Evolutionary conservation across 208 protist species (phyloP), one percentile per base, ranked within the genome.

Genomic region (Acanthamoeba lenticulata): DNA sequence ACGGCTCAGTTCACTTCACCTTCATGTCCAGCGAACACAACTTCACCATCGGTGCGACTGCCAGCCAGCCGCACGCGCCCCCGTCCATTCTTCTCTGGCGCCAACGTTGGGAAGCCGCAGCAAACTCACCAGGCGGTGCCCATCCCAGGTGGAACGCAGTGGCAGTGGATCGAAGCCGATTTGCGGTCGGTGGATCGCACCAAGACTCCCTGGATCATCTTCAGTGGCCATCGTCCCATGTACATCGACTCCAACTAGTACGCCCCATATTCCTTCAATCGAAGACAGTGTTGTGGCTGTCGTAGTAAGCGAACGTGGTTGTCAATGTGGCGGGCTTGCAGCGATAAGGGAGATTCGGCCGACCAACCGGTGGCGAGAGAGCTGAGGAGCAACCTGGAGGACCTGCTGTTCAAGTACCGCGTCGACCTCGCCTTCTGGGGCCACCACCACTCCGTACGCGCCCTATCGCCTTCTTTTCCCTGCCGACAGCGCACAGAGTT

Each of bases 191-290:
- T 97, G 0, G 83, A 97, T 69, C 11, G 96, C 29, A 47, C n/a
- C 0, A 13, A 36, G 21, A 97, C 96, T n/a, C 96, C 96, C 40
- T 97, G 96, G 94, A 3, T 97, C 21, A 74, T 97, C 29, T 81
- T 97, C 13, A 72, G 44, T 42, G 67, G 92, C 19, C 96, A 97
- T 62, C 36, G 95, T 47, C 96, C 96, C 32, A 90, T 95, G 86
- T 97, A 97, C n/a, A 72, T 72, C 62, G 62, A 72, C 62, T 72
- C 62, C 45, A 95, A 44, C 65, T 72, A 11, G n/a, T 72, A 72
- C 29, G 17, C 52, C n/a, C n/a, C n/a, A n/a, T n/a, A 60, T 27
- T 60, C 52, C 52, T 60, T 60, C 52, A 60, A 11, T 60, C 52
- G 52, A 60, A n/a, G n/a, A n/a, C n/a, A n/a, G n/a, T n/a, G n/a